Conservation (phyloP, 768 basidiomycete species). For the Holtermanniella nyarrowii region DNA sequence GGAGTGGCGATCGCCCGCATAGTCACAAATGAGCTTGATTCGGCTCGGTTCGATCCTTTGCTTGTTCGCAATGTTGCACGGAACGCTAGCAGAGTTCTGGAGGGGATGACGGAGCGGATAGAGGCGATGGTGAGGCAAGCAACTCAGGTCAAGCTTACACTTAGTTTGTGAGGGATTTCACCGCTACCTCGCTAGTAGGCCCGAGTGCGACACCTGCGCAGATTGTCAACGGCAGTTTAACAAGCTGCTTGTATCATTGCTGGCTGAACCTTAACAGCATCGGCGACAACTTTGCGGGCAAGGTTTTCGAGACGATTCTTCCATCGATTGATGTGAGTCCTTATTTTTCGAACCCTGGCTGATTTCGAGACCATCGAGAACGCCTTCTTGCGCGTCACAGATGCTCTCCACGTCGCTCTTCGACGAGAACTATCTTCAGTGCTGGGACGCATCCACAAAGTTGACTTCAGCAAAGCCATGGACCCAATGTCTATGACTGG, state of each 20-base stretch:
- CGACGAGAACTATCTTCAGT: constrained; percentile 71
- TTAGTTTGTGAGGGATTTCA: constrained; percentile 68
- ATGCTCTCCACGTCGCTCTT: constrained; percentile 44
- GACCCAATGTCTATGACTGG: constrained; percentile 51
- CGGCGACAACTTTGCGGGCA: constrained; percentile 56
- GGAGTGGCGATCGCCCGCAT: constrained; percentile 66
- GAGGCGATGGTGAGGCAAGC: constrained; percentile 57
- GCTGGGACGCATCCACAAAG: constrained; percentile 64
- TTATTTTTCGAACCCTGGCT: background rate
- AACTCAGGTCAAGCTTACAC: background rate
- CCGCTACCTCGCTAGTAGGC: constrained; percentile 63
- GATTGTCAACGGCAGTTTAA: constrained; percentile 62
- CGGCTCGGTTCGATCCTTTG: constrained; percentile 84
- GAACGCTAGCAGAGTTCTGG: constrained; percentile 57
- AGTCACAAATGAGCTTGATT: constrained; percentile 82
- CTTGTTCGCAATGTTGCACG: constrained; percentile 69
- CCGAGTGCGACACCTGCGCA: constrained; percentile 71
- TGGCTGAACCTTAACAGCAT: constrained; percentile 60
- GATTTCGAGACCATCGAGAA: constrained; percentile 9
- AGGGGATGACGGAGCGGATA: constrained; percentile 54
- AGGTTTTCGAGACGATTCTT: constrained; percentile 50
- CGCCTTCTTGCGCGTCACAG: constrained; percentile 31
- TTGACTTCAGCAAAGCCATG: constrained; percentile 63
- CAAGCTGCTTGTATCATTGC: constrained; percentile 68
- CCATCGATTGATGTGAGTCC: constrained; percentile 53